Conservation (phyloP, 164 flowering plant genomes). For the Macadamia tetraphylla region DNA sequence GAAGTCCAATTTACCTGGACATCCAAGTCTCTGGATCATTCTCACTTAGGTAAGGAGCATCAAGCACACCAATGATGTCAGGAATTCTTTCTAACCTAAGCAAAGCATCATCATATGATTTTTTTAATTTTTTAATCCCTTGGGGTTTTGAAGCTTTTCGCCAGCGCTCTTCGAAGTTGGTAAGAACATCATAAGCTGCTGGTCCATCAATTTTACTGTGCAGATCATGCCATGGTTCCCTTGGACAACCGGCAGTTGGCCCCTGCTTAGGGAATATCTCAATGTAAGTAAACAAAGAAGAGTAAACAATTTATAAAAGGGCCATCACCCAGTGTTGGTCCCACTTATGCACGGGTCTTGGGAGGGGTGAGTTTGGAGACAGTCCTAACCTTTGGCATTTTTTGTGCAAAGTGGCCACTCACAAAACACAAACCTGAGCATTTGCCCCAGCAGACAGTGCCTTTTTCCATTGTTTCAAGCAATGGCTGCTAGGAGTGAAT, state of each 20-base stretch:
- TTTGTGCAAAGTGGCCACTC: no score
- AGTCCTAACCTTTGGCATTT: no score
- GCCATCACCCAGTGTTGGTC: no score
- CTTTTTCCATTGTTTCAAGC: no score
- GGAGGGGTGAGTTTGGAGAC: no score
- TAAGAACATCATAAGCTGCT: slow-evolving; percentile 28
- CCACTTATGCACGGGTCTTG: no score
- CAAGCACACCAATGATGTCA: slow-evolving; percentile 57
- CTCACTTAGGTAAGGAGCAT: slow-evolving; percentile 37
- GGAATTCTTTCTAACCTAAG: slow-evolving; percentile 76
- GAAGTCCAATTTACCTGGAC: slow-evolving; percentile 54
- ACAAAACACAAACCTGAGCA: no score
- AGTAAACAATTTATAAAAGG: no score
- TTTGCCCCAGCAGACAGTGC: no score
- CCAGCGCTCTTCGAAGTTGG: slow-evolving; percentile 91
- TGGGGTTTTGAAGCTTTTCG: slow-evolving; percentile 66
- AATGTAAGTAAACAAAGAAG: no score
- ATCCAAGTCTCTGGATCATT: slow-evolving; percentile 87
- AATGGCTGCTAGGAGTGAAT: no score
- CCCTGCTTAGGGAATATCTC: no score
- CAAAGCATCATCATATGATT: slow-evolving; percentile 60
- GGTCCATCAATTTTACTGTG: slow-evolving; percentile 28
- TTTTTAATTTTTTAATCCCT: slow-evolving; percentile 32
- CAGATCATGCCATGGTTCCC: slow-evolving; percentile 34
- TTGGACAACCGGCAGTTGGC: slow-evolving; percentile 30